phyloP scores from a whole-genome alignment of 108 stramenopile genomes.

The Conticribra guillardii region DNA sequence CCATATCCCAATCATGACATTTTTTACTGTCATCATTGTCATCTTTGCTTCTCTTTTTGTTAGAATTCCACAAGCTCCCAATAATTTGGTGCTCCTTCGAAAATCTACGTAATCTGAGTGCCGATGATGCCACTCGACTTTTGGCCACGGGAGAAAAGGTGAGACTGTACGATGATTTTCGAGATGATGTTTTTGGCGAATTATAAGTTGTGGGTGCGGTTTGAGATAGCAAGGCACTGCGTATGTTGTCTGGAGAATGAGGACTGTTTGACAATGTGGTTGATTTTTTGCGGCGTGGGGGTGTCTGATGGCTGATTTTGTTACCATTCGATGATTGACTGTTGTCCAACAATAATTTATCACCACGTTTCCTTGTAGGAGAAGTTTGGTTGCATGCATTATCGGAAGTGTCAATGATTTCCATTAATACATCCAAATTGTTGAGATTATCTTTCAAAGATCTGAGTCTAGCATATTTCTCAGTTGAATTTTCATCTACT shows the following conservation, averaged over 20 bases:
- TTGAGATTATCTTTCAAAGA: conserved; percentile 1
- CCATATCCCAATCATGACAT: background rate
- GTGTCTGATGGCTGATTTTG: no score
- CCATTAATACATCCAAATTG: background rate
- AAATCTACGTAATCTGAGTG: conserved; percentile 41
- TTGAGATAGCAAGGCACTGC: background rate
- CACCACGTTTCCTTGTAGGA: background rate
- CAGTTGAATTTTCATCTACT: background rate
- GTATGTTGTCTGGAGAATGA: no score
- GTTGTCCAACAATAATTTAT: background rate
- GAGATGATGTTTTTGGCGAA: background rate
- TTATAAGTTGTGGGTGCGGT: background rate
- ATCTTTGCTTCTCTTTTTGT: background rate
- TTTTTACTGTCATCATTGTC: background rate
- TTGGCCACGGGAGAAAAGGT: conserved; percentile 33
- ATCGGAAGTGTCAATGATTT: background rate
- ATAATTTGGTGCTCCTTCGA: conserved; percentile 30
- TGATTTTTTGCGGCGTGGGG: no score
- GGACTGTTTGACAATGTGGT: no score
- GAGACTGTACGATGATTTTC: background rate
- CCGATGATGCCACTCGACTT: conserved; percentile 45
- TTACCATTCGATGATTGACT: no score
- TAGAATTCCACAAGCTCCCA: background rate
- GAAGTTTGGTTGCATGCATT: background rate
- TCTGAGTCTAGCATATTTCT: background rate